These are phyloP conservation scores for Russula lepida DNA, from an alignment of 768 basidiomycete species.

Conservation along the genomic window DNA sequence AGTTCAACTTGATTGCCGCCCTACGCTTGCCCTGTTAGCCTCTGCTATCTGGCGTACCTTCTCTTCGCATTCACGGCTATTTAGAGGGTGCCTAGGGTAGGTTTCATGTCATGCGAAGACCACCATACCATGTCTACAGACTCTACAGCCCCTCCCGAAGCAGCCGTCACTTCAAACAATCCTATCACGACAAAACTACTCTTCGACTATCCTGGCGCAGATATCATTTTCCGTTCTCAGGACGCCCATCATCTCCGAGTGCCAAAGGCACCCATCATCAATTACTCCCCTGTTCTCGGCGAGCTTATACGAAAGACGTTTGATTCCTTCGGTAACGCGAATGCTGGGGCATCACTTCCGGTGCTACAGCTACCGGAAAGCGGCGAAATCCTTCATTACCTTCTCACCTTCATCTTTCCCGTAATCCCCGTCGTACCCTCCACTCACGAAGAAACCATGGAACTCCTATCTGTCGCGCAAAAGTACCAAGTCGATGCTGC, in stretches of 20 bases:
- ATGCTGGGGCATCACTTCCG: not conserved
- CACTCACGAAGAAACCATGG: not conserved
- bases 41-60: no score
- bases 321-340: not conserved
- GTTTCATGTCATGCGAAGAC: no score
- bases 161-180: no score
- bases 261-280: not conserved
- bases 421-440: not conserved
- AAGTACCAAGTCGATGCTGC: not conserved
- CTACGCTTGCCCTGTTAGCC: no score
- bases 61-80: no score
- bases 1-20: no score
- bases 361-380: not conserved
- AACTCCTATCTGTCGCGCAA: not conserved
- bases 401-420: conserved; percentile 10
- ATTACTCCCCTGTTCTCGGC: not conserved
- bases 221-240: not conserved
- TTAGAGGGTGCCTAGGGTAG: no score
- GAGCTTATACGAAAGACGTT: not conserved
- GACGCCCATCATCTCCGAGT: not conserved
- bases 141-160: no score
- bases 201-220: conserved; percentile 6
- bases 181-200: no score
- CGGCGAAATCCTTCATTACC: not conserved
- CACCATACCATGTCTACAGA: no score